phyloP scores from a whole-genome alignment of 495 filamentous ascomycete species.

The Pyrenula aspistea region DNA sequence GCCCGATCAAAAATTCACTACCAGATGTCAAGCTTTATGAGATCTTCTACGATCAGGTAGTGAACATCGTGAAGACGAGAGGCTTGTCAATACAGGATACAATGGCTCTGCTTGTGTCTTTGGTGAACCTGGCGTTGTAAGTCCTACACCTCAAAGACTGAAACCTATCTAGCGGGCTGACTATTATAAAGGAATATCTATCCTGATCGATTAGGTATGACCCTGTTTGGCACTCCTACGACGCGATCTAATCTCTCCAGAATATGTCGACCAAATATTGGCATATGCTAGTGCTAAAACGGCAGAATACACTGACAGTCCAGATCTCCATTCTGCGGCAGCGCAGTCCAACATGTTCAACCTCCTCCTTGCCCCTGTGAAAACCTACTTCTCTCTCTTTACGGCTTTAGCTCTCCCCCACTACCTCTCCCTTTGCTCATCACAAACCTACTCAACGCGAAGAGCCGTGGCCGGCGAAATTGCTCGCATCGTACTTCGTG shows the following conservation, averaged over 20 bases:
- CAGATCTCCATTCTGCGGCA: slow-evolving; percentile 79
- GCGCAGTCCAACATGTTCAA: slow-evolving; percentile 82
- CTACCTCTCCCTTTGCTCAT: slow-evolving; percentile 78
- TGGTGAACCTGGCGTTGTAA: slow-evolving; percentile 77
- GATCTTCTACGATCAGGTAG: slow-evolving; percentile 94
- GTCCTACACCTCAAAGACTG: slow-evolving; percentile 9
- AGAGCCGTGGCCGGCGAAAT: slow-evolving; percentile 84
- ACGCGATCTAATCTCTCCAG: slow-evolving; percentile 18
- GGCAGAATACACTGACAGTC: slow-evolving; percentile 78
- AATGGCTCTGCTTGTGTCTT: slow-evolving; percentile 80
- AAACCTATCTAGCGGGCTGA: not conserved
- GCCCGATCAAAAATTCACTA: slow-evolving; percentile 42
- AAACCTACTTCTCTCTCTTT: slow-evolving; percentile 83
- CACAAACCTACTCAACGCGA: slow-evolving; percentile 87
- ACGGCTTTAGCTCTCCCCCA: slow-evolving; percentile 84
- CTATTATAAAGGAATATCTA: slow-evolving; percentile 61
- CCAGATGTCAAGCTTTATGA: slow-evolving; percentile 85
- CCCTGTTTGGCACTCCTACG: not conserved
- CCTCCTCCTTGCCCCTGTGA: slow-evolving; percentile 77
- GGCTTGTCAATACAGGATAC: slow-evolving; percentile 89
- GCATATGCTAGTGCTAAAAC: slow-evolving; percentile 83
- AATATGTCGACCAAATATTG: slow-evolving; percentile 92
- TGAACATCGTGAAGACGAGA: slow-evolving; percentile 81
- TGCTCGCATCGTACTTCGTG: slow-evolving; percentile 62
- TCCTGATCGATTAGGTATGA: slow-evolving; percentile 56